Evolutionary conservation across 2,329 filamentous ascomycete species (phyloP).

Genomic region (Pyricularia pennisetigena): DNA sequence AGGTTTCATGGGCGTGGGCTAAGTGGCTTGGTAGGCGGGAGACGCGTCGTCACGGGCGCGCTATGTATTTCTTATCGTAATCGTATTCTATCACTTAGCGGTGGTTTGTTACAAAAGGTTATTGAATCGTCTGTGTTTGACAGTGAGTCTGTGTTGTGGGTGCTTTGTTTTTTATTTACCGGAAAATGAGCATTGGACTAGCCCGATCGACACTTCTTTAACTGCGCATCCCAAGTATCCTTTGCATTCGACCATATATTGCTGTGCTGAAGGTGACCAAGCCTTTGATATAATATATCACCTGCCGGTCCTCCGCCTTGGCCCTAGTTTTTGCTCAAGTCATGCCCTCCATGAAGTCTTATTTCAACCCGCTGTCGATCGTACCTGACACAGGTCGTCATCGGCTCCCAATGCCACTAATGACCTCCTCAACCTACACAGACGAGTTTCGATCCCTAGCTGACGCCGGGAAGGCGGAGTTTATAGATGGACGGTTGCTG

Average conservation of each 20-base stretch:
- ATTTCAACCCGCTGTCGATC: neutral
- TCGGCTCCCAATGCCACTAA: neutral
- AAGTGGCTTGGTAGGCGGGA: neutral
- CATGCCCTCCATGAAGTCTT: neutral
- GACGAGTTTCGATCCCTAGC: neutral
- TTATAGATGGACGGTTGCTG: neutral
- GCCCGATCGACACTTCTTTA: neutral
- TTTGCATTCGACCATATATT: neutral
- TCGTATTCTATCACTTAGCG: neutral
- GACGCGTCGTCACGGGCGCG: neutral
- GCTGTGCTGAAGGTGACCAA: neutral
- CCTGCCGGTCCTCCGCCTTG: neutral
- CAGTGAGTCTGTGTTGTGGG: neutral
- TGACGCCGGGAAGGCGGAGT: neutral
- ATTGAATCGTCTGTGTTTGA: neutral
- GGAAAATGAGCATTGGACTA: neutral
- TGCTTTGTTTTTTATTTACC: neutral
- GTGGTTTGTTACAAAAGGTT: neutral
- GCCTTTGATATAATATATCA: neutral
- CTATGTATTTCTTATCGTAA: neutral
- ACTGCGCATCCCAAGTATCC: neutral
- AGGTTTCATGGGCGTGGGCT: neutral
- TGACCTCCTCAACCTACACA: neutral
- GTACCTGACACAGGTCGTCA: neutral
- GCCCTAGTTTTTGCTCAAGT: neutral